These are phyloP conservation scores for Epichloe uncinata DNA, from an alignment of 2,329 filamentous ascomycete genomes.

Conservation along the genomic window DNA sequence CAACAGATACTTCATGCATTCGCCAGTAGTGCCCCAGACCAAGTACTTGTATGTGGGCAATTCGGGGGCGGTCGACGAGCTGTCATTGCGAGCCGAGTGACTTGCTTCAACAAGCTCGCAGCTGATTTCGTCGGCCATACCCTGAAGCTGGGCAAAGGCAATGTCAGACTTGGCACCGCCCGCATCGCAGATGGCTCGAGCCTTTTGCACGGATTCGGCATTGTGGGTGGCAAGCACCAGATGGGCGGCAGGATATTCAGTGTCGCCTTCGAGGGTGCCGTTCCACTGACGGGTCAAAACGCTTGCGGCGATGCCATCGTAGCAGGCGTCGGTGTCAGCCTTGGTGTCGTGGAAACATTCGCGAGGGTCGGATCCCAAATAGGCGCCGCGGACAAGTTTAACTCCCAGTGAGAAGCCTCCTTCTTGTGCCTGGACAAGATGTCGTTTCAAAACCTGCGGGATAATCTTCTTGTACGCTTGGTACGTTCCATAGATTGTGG, in stretches of 20 bases:
- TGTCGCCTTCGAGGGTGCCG: constrained; percentile 20
- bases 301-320: constrained; percentile 56
- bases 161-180: constrained; percentile 27
- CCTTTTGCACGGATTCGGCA: constrained; percentile 50
- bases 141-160: constrained; percentile 60
- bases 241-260: constrained; percentile 41
- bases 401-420: constrained; percentile 56
- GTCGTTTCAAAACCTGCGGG: constrained; percentile 40
- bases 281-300: constrained; percentile 45
- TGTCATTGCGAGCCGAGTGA: constrained; percentile 15
- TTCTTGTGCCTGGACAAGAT: constrained; percentile 44
- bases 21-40: constrained; percentile 56
- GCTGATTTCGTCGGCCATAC: constrained; percentile 91
- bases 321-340: constrained; percentile 55
- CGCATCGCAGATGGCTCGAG: constrained; percentile 36
- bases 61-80: constrained; percentile 13
- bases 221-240: constrained; percentile 80
- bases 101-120: constrained; percentile 39
- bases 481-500: constrained; percentile 69
- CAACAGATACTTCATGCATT: constrained; percentile 78
- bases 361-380: constrained; percentile 56
- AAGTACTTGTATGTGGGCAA: constrained; percentile 59
- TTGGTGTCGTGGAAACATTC: constrained; percentile 61
- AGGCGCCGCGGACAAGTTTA: constrained; percentile 65
- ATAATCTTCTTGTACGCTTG: constrained; percentile 61